These are phyloP conservation scores for Pythium sukuiense DNA, from an alignment of 352 stramenopile species.

Conservation along the genomic window DNA sequence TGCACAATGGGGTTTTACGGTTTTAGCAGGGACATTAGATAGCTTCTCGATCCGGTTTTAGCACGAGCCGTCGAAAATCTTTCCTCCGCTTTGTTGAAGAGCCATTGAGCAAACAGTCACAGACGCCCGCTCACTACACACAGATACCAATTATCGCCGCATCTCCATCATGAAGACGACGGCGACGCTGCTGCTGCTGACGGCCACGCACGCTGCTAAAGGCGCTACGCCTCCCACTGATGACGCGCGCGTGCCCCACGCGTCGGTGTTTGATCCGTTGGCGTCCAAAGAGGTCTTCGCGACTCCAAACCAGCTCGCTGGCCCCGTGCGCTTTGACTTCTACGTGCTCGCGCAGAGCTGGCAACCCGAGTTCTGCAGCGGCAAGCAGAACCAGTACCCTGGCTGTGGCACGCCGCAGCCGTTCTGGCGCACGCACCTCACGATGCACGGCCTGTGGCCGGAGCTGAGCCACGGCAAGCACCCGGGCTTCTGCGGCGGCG, in stretches of 20 bases:
- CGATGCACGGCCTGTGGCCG: constrained; percentile 89
- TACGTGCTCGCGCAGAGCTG: constrained; percentile 92
- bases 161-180: background rate
- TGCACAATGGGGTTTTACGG: background rate
- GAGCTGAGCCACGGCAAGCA: constrained; percentile 66
- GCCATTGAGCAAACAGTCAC: background rate
- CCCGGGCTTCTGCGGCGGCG: constrained; percentile 70
- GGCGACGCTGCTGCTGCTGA: constrained; percentile 2
- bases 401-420: constrained; percentile 61
- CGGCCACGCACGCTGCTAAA: background rate
- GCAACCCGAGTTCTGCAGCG: constrained; percentile 83
- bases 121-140: background rate
- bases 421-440: constrained; percentile 87
- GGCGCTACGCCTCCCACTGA: background rate
- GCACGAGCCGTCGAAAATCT: constrained; percentile 1
- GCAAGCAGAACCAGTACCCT: constrained; percentile 55
- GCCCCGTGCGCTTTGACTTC: constrained; percentile 63
- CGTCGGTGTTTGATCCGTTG: constrained; percentile 19
- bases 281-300: background rate
- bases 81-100: constrained; percentile 11
- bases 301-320: background rate
- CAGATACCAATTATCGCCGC: constrained; percentile 4
- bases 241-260: background rate
- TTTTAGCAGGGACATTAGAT: constrained; percentile 2
- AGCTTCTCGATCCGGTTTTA: constrained; percentile 26